Percentiles rank a stretch among this genome's conserved stretches.
Conservation (phyloP, 2,329 filamentous ascomycete species). For the Cryphonectria japonica region DNA sequence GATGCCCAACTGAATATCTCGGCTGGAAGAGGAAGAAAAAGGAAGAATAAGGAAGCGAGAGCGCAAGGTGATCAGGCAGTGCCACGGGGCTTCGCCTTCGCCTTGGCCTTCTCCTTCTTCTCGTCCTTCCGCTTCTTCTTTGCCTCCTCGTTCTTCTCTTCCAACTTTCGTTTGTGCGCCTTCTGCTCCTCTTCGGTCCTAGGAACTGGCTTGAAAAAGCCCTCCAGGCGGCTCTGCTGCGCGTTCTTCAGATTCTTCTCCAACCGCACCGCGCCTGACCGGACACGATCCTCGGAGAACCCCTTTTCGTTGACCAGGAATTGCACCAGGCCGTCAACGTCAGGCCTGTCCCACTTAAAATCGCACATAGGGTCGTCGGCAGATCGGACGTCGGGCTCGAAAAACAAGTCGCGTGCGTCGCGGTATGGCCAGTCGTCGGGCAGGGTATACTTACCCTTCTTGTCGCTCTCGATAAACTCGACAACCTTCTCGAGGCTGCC, state of each 20-base stretch:
- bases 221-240: constrained; percentile 89
- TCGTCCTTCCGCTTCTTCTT: constrained; percentile 96
- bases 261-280: constrained; percentile 74
- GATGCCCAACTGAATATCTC: neutral
- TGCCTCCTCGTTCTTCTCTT: constrained; percentile 87
- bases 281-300: constrained; percentile 93
- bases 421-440: constrained; percentile 97
- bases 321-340: constrained; percentile 85
- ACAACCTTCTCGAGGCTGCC: constrained; percentile 86
- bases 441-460: constrained; percentile 78
- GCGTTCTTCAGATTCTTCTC: constrained; percentile 89
- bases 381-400: constrained; percentile 82
- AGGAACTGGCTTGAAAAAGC: constrained; percentile 93
- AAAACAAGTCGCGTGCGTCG: constrained; percentile 90
- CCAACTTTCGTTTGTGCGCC: constrained; percentile 86
- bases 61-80: constrained; percentile 43
- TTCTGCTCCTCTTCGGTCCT: constrained; percentile 88
- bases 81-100: constrained; percentile 83
- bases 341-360: constrained; percentile 96
- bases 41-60: neutral
- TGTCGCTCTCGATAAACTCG: constrained; percentile 74
- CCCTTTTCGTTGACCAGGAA: constrained; percentile 94
- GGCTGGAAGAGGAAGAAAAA: no score
- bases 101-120: constrained; percentile 92
- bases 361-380: constrained; percentile 88